Evolutionary conservation across 768 basidiomycete genomes (phyloP), one percentile per base, ranked within the genome.

Genomic region (Agrocybe pediades): DNA sequence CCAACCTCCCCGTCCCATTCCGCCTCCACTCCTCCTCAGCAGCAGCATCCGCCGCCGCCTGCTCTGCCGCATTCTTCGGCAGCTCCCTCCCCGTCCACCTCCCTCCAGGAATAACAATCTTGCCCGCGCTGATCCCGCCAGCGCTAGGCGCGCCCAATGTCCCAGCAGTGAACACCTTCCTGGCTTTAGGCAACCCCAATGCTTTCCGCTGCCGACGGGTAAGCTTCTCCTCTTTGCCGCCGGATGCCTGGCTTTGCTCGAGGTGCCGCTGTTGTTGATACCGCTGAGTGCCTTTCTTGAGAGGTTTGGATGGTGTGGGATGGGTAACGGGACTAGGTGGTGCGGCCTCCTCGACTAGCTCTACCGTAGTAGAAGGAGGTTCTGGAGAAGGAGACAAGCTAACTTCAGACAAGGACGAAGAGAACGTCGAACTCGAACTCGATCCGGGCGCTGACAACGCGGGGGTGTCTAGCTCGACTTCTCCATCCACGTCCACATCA

Each of bases 1-100:
- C 88, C 54, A 90, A 67, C 62, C 88, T 73, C 46, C 88, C 88
- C 26, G 82, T 80, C 57, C 88, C 88, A 68, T 87, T 90, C 67
- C 70, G 76, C 62, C 69, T 73, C 88, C 88, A 90, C 60, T 76
- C 74, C 49, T 61, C 67, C 24, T 59, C 68, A 6, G 74, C 54
- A 82, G 80, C 65, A 80, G 83, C 61, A 65, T 73, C 53, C 64
- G 66, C 84, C 83, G 83, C 64, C 80, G 51, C 33, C 26, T 54
- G 46, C 25, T 20, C 33, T 9, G 24, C 51, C 51, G 21, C 51
- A 57, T 48, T 46, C 26, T 65, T 41, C 54, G 58, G 47, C 49
- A 55, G 51, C 41, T 57, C 49, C 45, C 68, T 56, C 23, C 64
- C 61, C 54, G 61, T 62, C 59, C 66, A 76, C 55, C 78, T 71